Conservation (phyloP, 495 filamentous ascomycete species). For the Hypoxylon lienhwacheense region DNA sequence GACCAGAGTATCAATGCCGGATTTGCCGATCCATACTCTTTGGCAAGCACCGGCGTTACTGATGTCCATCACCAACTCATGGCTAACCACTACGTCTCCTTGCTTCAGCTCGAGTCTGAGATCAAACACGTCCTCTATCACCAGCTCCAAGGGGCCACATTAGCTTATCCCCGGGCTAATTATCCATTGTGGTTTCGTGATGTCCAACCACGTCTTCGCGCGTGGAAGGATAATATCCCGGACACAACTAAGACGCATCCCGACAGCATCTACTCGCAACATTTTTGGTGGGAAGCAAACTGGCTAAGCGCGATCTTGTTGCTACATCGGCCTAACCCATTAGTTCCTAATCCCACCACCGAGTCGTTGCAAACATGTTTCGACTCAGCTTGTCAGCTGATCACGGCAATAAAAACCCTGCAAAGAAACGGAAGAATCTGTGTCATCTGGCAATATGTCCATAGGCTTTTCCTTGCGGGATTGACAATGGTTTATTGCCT, state of each 20-base stretch:
- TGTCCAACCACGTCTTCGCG: conserved; percentile 31
- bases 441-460: conserved; percentile 33
- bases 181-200: conserved; percentile 32
- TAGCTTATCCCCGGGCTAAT: conserved; percentile 32
- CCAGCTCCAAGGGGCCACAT: conserved; percentile 20
- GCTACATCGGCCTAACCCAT: conserved; percentile 32
- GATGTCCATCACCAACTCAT: conserved; percentile 30
- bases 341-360: conserved; percentile 20
- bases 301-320: conserved; percentile 28
- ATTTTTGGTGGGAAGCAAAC: conserved; percentile 34
- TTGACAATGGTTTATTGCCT: conserved; percentile 30
- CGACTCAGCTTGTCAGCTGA: conserved; percentile 32
- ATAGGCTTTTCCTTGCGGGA: conserved; percentile 33
- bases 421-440: conserved; percentile 32
- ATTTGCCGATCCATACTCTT: conserved; percentile 29
- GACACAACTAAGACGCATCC: conserved; percentile 27
- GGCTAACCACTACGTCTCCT: conserved; percentile 28
- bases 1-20: conserved; percentile 25
- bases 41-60: conserved; percentile 9
- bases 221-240: conserved; percentile 31
- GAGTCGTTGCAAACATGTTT: conserved; percentile 29
- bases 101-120: conserved; percentile 32
- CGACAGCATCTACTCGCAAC: conserved; percentile 30
- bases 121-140: conserved; percentile 34
- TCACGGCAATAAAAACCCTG: conserved; percentile 28